Evolutionary conservation across 306 rosid genomes (phyloP), one percentile per base, ranked within the genome.

Genomic region (Prunus mume): DNA sequence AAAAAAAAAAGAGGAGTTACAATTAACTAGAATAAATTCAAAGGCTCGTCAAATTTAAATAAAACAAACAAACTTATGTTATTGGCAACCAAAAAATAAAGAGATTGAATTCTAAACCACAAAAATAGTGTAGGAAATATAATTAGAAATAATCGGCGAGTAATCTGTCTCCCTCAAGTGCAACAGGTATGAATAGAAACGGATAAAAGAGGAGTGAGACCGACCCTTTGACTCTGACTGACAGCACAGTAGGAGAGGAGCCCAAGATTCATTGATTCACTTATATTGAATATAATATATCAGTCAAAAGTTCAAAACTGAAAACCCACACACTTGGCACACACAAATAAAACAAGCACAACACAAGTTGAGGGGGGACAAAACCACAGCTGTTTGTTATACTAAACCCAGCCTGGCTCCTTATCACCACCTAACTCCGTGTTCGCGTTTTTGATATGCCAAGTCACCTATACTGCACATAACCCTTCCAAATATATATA

Each of bases 381-480:
- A 34, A 34, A 34, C 43, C 2, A 34, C 43, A 34, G 43, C 43
- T 34, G 43, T 6, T 34, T 34, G 8, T 34, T 34, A 32, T 32
- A 5, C 9, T 34, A 34, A 34, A 34, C 8, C 41, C 41, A 81
- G 68, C 79, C 83, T 84, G 92, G 72, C 85, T 69, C 78, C 82
- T 77, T 38, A 27, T 77, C 51, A 47, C 51, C 71, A 55, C 65
- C 24, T 10, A n/a, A 52, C 79, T 69, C 80, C 76, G 84, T 54
- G 85, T 87, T 47, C 4, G 51, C 15, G 17, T 12, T 10, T 13
- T 47, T 47, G 17, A 10, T 9, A 12, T 47, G 12, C 38, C 6
- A 12, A 47, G 14, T 47, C 15, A 2, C 4, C 51, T 47, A 12
- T 32, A 28, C 30, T 28, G 30, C 0, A 5, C 38, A 32, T 1